Evolutionary conservation across 2,329 filamentous ascomycete species (phyloP), one percentile per base, ranked within the genome.

Genomic region (Byssoonygena ceratinophila): DNA sequence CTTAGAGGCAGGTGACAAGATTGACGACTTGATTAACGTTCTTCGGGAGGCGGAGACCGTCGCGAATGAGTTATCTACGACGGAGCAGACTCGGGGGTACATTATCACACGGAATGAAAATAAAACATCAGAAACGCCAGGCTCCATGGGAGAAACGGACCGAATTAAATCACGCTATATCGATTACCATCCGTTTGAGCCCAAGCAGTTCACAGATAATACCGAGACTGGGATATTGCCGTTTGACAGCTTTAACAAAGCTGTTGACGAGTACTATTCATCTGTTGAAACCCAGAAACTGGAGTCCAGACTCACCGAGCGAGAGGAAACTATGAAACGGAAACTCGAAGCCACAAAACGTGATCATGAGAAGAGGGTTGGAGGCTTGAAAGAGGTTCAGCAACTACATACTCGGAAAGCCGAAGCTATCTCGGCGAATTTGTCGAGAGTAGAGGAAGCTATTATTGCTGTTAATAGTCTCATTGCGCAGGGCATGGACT

Each of bases 261-360:
- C 89, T 0, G 89, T 95, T 0, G 92, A 98, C 64, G 87, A 95
- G 59, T 98, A 96, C 72, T 97, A 94, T 67, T 97, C 92, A 0
- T 97, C 91, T 0, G 80, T 97, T 23, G 92, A 98, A 69, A 88
- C 90, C 0, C 91, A 96, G 65, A 94, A 87, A 65, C 76, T 97
- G 0, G 85, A 94, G 66, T 94, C 87, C 1, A 79, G 82, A 50
- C 71, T 97, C 3, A 81, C 81, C 3, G 91, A 97, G 66, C 81
- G 84, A 46, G 89, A 98, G 67, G 81, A 84, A 18, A 76, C 78
- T 3, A 92, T 92, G 2, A 86, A 84, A 68, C 81, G 81, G 62
- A 95, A 94, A 66, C 75, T 98, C 2, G 87, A 95, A 34, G 79
- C 85, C n/a, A 88, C 90, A 0, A 81, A 81, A 61, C 76, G 82